Evolutionary conservation across 2,329 filamentous ascomycete species (phyloP), one percentile per base, ranked within the genome.

Genomic region (Ophiobolus disseminans): DNA sequence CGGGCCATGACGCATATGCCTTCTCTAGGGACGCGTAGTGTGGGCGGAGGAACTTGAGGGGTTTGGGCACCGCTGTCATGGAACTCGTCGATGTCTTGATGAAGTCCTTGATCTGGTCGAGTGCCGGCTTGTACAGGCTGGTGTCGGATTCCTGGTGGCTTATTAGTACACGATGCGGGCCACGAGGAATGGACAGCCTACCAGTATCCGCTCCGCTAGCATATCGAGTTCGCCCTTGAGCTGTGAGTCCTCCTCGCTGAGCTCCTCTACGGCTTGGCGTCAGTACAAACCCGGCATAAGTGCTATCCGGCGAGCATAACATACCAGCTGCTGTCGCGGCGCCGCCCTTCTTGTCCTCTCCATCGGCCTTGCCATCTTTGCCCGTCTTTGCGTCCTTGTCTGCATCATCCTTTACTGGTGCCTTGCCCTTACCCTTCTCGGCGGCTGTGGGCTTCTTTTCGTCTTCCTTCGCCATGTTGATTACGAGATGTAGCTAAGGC

Each of bases 81-180:
- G 95, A 99, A 50, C 92, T 97, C 60, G 94, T 99, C 51, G 94
- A 96, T 46, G 94, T 99, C 81, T 97, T 97, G 82, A 99, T 99
- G 72, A 91, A 95, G 68, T 87, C 91, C 81, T 97, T 97, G 86
- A 99, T 97, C 62, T 91, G 89, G 76, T 97, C 92, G 62, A 99
- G 81, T 45, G 94, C 89, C 50, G 92, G 85, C 74, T 92, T 93
- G 80, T 97, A 97, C 62, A 97, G 88, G 50, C 86, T 86, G 60
- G 83, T 82, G 77, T 97, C 89, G 60, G 88, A 82, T 79, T 97
- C 94, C 90, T 96, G 68, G 3, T 37, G 32, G 28, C 52, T 36
- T 52, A 56, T 73, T 55, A 70, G 68, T 56, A 52, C 58, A 50
- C 50, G 49, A 47, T 55, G 44, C 35, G 46, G 45, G 42, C 50